These are phyloP conservation scores for Rhododendron henanense DNA, from an alignment of 148 eudicot species.

Conservation along the genomic window DNA sequence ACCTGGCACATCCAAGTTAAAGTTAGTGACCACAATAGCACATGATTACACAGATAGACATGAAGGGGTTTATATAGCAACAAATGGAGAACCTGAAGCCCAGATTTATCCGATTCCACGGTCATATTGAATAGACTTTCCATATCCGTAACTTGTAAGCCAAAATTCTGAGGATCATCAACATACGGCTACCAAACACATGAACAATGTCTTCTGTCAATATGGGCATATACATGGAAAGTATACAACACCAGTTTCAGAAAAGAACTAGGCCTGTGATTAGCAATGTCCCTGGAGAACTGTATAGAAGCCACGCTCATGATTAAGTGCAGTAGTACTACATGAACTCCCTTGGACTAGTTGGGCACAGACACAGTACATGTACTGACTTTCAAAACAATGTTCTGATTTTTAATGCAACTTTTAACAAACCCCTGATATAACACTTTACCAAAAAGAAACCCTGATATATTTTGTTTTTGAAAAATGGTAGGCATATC, in stretches of 20 bases:
- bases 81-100: constrained; percentile 67
- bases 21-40: not conserved
- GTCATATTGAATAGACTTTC: constrained; percentile 73
- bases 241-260: not conserved
- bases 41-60: not conserved
- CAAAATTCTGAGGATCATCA: constrained; percentile 70
- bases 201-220: not conserved
- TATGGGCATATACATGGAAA: not conserved
- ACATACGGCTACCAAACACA: constrained; percentile 59
- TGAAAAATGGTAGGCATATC: not conserved
- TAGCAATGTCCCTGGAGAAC: not conserved
- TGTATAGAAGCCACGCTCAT: not conserved
- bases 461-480: not conserved
- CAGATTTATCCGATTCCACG: constrained; percentile 50
- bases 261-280: not conserved
- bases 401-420: not conserved
- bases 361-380: not conserved
- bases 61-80: not conserved
- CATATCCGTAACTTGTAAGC: constrained; percentile 71
- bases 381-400: not conserved
- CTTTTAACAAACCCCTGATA: not conserved
- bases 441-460: not conserved
- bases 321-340: not conserved
- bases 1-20: constrained; percentile 42
- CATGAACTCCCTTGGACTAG: not conserved